Conservation (phyloP, 495 filamentous ascomycete genomes). For the Penicillium atrosanguineum region DNA sequence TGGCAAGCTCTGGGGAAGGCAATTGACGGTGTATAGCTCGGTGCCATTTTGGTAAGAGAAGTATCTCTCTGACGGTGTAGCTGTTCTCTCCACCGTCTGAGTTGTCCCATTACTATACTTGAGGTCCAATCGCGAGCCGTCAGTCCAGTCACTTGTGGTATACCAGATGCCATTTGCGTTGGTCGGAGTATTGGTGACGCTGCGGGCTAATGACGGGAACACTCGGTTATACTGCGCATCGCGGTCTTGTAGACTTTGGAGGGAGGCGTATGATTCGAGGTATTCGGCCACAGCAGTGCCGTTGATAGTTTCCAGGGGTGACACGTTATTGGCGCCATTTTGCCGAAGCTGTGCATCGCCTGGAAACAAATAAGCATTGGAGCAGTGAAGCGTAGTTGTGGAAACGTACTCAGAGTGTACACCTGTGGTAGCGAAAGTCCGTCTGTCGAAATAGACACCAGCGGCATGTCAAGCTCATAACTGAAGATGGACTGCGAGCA, state of each 20-base stretch:
- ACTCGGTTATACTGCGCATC: slow-evolving; percentile 38
- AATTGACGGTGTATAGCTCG: slow-evolving; percentile 17
- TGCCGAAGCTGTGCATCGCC: slow-evolving; percentile 22
- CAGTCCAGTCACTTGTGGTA: slow-evolving; percentile 21
- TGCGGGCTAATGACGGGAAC: slow-evolving; percentile 25
- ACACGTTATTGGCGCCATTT: slow-evolving; percentile 14
- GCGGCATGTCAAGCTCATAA: slow-evolving; percentile 18
- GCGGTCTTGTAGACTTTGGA: slow-evolving; percentile 30
- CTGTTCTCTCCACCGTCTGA: slow-evolving; percentile 16
- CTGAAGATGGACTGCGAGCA: slow-evolving; percentile 31
- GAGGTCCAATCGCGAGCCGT: slow-evolving; percentile 17
- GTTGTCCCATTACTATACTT: slow-evolving; percentile 22
- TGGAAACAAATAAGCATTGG: not conserved
- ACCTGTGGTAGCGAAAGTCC: slow-evolving; percentile 35
- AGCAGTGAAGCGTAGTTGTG: not conserved
- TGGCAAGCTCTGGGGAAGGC: slow-evolving; percentile 18
- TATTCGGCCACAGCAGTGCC: slow-evolving; percentile 28
- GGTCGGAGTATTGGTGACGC: slow-evolving; percentile 19
- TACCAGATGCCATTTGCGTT: slow-evolving; percentile 23
- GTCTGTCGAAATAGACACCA: slow-evolving; percentile 38
- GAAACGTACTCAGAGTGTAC: slow-evolving; percentile 25
- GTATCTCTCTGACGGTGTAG: slow-evolving; percentile 20
- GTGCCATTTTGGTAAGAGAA: slow-evolving; percentile 26
- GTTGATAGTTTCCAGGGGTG: slow-evolving; percentile 33
- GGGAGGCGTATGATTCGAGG: slow-evolving; percentile 18